Evolutionary conservation across 768 basidiomycete genomes (phyloP).

Genomic region (Collybia mongolica): DNA sequence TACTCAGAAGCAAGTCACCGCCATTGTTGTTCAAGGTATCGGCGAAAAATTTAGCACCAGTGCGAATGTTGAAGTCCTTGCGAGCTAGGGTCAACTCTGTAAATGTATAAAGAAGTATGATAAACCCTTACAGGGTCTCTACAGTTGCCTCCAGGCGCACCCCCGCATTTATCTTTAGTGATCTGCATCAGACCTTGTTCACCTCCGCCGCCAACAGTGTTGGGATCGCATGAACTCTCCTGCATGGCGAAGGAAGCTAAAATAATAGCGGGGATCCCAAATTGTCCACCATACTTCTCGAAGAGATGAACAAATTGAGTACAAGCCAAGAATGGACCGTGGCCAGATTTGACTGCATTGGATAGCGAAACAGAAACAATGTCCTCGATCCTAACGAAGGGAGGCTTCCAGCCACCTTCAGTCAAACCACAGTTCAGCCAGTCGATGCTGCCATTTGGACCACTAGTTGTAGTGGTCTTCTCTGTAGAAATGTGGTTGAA

Average conservation of each 20-base stretch:
- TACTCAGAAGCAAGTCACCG: slow-evolving; percentile 53
- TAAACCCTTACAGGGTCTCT: slow-evolving; percentile 37
- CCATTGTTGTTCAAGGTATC: slow-evolving; percentile 43
- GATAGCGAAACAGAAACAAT: slow-evolving; percentile 46
- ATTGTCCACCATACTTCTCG: slow-evolving; percentile 51
- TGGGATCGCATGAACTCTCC: slow-evolving; percentile 70
- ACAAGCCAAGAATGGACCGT: slow-evolving; percentile 63
- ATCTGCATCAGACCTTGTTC: slow-evolving; percentile 91
- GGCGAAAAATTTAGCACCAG: slow-evolving; percentile 63
- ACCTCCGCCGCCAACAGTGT: slow-evolving; percentile 68
- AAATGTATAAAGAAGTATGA: slow-evolving; percentile 3
- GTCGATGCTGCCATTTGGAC: slow-evolving; percentile 70
- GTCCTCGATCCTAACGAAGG: slow-evolving; percentile 51
- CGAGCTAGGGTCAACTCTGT: not conserved
- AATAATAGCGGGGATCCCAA: slow-evolving; percentile 66
- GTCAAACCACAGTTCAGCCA: slow-evolving; percentile 81
- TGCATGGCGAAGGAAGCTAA: slow-evolving; percentile 89
- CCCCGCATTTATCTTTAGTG: slow-evolving; percentile 72
- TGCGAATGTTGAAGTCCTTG: slow-evolving; percentile 70
- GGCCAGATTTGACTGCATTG: slow-evolving; percentile 43
- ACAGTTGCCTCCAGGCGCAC: slow-evolving; percentile 49
- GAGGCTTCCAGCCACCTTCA: slow-evolving; percentile 69
- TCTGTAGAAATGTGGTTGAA: slow-evolving; percentile 32
- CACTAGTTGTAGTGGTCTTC: slow-evolving; percentile 44
- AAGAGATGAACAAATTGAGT: slow-evolving; percentile 49